Base-by-base conservation (phyloP, 208 protist species). In the Wallacemonas sp. region DNA sequence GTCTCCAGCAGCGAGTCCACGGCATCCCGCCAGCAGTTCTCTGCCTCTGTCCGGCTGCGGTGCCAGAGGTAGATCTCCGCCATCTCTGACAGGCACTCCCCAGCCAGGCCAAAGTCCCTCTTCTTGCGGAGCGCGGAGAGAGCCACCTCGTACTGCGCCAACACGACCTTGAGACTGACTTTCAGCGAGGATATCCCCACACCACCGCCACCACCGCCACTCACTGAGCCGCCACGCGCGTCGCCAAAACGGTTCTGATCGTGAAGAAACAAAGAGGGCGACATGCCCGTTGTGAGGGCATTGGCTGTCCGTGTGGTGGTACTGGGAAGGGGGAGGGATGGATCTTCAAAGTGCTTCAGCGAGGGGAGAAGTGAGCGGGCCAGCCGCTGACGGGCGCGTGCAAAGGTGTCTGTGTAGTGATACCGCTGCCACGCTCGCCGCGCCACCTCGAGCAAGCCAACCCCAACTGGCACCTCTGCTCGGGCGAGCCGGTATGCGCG, bases 81-180 rank as follows among this genome's bases (percentile, higher is more conserved):
- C 53, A 88, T 49, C 60, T 95, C 86, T 46, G 74, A 72, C n/a
- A 95, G 62, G 42, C 83, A 88, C 68, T 93, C 84, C 2, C 81
- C 79, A 28, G 91, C 82, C 11, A 68, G 70, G 1, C 75, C 75
- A 68, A 92, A 82, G 12, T 84, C 70, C 17, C 84, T 73, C 6
- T 75, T 70, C 26, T 79, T 38, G 36, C 83, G 82, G 22, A 95
- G 68, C 1, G 76, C 67, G 22, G 69, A 56, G 24, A 70, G 79
- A 19, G 81, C 70, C 15, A 33, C 53, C 41, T 88, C 75, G 68
- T 86, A 95, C 4, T 54, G 51, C 26, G 70, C 45, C 27, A 83
- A 45, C 17, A 84, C 83, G 1, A 28, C 39, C 47, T 77, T 86
- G 59, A 79, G 80, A 21, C 51, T 58, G 30, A 58, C 51, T 31